A percentile compares a stretch with the other conserved stretches of the same genome.
Conservation (phyloP, 2,329 filamentous ascomycete genomes). For the Nakataea oryzae region DNA sequence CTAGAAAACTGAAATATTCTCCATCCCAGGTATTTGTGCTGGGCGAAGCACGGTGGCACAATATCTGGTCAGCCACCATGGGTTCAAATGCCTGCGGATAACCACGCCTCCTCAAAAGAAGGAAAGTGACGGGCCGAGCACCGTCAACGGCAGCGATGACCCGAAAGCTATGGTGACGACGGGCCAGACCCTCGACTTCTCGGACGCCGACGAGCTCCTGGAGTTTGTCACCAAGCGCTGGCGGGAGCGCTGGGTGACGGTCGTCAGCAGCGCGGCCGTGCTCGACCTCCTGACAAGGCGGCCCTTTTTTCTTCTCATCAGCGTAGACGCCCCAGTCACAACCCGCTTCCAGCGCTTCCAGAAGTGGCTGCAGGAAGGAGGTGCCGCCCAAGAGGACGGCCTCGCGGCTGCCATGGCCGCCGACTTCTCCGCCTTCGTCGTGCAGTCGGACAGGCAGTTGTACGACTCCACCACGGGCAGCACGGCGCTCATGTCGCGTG, state of each 20-base stretch:
- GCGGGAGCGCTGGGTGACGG: conserved; percentile 76
- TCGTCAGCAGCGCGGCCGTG: conserved; percentile 62
- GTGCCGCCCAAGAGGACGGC: conserved; percentile 11
- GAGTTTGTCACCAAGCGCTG: conserved; percentile 81
- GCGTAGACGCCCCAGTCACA: conserved; percentile 80
- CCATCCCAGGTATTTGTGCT: conserved; percentile 67
- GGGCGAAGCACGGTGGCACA: conserved; percentile 85
- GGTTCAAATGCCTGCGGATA: conserved; percentile 66
- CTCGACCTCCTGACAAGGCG: conserved; percentile 68
- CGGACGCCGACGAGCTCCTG: conserved; percentile 50
- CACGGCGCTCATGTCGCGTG: conserved; percentile 68
- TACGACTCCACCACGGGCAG: conserved; percentile 58
- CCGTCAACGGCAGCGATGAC: background rate
- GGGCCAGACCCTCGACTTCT: conserved; percentile 39
- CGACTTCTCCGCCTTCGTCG: conserved; percentile 43
- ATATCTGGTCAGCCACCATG: conserved; percentile 76
- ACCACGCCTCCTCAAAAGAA: conserved; percentile 13
- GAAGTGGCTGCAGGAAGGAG: conserved; percentile 9
- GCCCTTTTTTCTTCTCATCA: conserved; percentile 88
- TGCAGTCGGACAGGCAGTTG: conserved; percentile 59
- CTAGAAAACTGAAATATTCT: conserved; percentile 6
- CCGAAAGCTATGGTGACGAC: background rate
- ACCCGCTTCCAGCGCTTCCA: conserved; percentile 75
- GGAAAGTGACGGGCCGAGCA: background rate
- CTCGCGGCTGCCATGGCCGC: background rate